Evolutionary conservation across 208 protist genomes (phyloP).

Genomic region (Trypanosomatidae sp.): DNA sequence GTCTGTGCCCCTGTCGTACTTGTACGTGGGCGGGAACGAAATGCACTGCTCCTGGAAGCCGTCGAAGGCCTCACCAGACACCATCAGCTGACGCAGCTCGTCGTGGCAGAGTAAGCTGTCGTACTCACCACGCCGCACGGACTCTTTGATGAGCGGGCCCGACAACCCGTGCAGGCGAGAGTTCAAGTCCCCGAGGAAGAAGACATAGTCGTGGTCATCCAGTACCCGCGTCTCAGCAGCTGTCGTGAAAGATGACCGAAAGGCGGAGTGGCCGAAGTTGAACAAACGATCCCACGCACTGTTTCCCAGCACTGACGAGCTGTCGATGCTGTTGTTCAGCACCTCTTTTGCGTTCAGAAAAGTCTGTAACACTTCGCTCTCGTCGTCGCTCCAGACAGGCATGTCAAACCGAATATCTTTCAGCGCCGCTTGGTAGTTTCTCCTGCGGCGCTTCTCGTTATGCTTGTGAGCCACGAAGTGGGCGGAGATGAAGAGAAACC

Average conservation of each 20-base stretch:
- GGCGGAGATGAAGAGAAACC: slow-evolving; percentile 88
- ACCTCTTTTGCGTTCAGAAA: slow-evolving; percentile 40
- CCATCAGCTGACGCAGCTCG: slow-evolving; percentile 81
- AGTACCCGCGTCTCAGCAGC: slow-evolving; percentile 52
- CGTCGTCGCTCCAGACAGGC: slow-evolving; percentile 59
- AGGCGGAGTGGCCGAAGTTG: slow-evolving; percentile 27
- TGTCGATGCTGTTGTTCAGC: slow-evolving; percentile 5
- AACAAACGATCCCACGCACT: slow-evolving; percentile 52
- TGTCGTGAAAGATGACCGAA: slow-evolving; percentile 19
- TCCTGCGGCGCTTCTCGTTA: slow-evolving; percentile 67
- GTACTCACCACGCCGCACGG: slow-evolving; percentile 31
- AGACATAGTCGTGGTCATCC: slow-evolving; percentile 89
- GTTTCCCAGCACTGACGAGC: slow-evolving; percentile 20
- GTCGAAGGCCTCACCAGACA: slow-evolving; percentile 69
- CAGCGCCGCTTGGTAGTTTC: slow-evolving; percentile 79
- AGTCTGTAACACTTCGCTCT: slow-evolving; percentile 69
- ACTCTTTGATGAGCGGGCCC: slow-evolving; percentile 32
- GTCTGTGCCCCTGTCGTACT: slow-evolving; percentile 74
- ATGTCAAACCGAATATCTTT: slow-evolving; percentile 66
- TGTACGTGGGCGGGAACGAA: slow-evolving; percentile 92
- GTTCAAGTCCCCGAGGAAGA: slow-evolving; percentile 95
- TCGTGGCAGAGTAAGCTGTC: slow-evolving; percentile 74
- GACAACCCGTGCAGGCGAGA: slow-evolving; percentile 81
- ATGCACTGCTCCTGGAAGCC: slow-evolving; percentile 91
- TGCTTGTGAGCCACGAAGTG: slow-evolving; percentile 93